phyloP scores from a whole-genome alignment of 176 grass and related monocot species.

The Phyllostachys edulis region DNA sequence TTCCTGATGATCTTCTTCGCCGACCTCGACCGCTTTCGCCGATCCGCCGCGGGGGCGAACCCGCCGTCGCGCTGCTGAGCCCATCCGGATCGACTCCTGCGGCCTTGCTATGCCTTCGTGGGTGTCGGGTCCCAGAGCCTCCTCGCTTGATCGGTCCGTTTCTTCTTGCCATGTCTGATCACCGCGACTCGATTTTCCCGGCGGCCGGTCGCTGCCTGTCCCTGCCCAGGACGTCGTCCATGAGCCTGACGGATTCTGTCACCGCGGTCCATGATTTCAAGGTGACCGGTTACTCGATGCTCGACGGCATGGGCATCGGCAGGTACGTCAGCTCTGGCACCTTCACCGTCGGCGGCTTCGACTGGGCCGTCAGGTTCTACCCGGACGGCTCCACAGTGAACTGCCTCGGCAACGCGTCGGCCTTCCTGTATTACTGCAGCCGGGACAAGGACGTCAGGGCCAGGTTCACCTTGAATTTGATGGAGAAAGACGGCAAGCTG shows the following conservation, averaged over 20 bases:
- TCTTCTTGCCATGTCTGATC: neutral
- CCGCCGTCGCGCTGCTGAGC: neutral
- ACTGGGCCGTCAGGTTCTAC: conserved; percentile 48
- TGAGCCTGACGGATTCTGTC: conserved; percentile 29
- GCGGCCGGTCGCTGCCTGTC: neutral
- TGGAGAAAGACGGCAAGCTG: conserved; percentile 22
- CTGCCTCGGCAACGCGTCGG: conserved; percentile 27
- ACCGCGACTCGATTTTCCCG: neutral
- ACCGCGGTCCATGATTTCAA: conserved; percentile 40
- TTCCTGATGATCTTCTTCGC: neutral
- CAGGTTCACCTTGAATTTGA: conserved; percentile 24
- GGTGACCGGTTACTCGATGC: conserved; percentile 37
- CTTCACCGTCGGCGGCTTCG: conserved; percentile 46
- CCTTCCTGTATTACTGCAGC: conserved; percentile 40
- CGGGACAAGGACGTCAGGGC: conserved; percentile 15
- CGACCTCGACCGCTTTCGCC: neutral
- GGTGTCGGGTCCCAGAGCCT: neutral
- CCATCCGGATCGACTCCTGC: neutral
- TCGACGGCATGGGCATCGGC: conserved; percentile 40
- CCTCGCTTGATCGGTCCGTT: neutral
- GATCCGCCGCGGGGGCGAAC: neutral
- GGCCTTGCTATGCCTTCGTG: neutral
- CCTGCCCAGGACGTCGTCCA: conserved; percentile 34
- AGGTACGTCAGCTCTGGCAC: conserved; percentile 33
- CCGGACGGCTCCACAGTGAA: conserved; percentile 25